Base-by-base conservation (phyloP, 352 stramenopile genomes). In the Thraustotheca clavata region DNA sequence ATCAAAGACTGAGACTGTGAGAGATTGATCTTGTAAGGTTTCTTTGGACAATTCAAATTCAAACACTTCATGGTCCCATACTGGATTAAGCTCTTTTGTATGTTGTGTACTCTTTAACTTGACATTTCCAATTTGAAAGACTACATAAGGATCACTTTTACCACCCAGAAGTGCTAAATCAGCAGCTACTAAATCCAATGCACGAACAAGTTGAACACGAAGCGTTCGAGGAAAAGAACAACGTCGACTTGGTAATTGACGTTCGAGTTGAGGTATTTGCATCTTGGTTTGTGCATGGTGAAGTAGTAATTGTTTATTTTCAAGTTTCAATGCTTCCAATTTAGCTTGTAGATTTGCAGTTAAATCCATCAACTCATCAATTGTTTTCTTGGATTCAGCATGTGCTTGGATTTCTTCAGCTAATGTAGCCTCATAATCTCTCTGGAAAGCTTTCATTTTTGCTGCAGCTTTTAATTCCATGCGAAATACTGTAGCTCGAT, bases 91-190 rank as follows among this genome's bases (percentile, higher is more conserved):
- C 33, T 69, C 73, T 49, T 65, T 71, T 16, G 43, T 63, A 22
- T 87, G 60, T 9, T 80, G 73, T 32, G 76, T 81, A 47, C 72
- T 84, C 67, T 86, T 86, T 27, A 82, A 73, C 36, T 67, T 67
- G 40, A 74, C 59, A 54, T 69, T 70, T 3, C 74, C 78, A 40
- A 87, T 54, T 43, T 86, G 82, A 60, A 89, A 73, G 24, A 78
- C 60, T 52, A 89, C 76, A 68, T 89, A 89, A 67, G 80, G 80
- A 70, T 89, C 80, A 60, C 77, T 87, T 69, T 89, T 87, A 62
- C 80, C 80, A 47, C 77, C 80, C 18, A 89, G 79, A 68, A 88
- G 39, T 9, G 39, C 57, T 4, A 46, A 65, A 32, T 65, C 57
- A 16, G 57, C 57, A 16, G 38, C 57, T 11, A 27, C 57, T 29